These are phyloP conservation scores for Jaltomata sinuosa DNA, from an alignment of 257 asterid species.

Conservation along the genomic window DNA sequence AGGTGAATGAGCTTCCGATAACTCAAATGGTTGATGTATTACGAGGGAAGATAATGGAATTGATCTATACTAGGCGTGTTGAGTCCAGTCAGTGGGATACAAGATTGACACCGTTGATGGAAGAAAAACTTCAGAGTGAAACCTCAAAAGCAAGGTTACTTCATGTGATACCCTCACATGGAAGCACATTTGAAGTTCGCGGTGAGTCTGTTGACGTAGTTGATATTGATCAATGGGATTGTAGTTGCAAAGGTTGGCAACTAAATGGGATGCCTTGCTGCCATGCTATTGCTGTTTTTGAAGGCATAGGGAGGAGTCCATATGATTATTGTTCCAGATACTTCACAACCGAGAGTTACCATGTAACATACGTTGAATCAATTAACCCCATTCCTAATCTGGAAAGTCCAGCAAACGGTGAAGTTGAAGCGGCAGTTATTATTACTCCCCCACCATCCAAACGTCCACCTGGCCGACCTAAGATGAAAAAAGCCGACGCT, in stretches of 20 bases:
- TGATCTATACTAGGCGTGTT: conserved; percentile 67
- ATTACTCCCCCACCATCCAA: conserved; percentile 94
- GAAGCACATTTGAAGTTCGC: conserved; percentile 65
- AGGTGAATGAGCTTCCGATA: conserved; percentile 92
- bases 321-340: conserved; percentile 74
- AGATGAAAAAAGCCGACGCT: conserved; percentile 66
- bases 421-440: conserved; percentile 36
- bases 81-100: conserved; percentile 79
- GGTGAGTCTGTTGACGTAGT: conserved; percentile 58
- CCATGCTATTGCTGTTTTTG: conserved; percentile 78
- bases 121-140: conserved; percentile 77
- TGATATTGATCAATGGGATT: conserved; percentile 74
- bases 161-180: conserved; percentile 38
- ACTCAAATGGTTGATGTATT: conserved; percentile 94
- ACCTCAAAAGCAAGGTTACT: conserved; percentile 45
- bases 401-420: conserved; percentile 63
- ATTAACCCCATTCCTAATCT: conserved; percentile 85
- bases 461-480: conserved; percentile 91
- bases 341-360: conserved; percentile 63
- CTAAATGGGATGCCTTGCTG: conserved; percentile 87
- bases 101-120: conserved; percentile 69
- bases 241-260: conserved; percentile 93
- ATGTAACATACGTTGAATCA: conserved; percentile 64
- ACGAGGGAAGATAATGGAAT: conserved; percentile 92
- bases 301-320: conserved; percentile 48